Evolutionary conservation across 2,329 filamentous ascomycete genomes (phyloP), one percentile per base, ranked within the genome.

Genomic region (Fusarium sacchari): DNA sequence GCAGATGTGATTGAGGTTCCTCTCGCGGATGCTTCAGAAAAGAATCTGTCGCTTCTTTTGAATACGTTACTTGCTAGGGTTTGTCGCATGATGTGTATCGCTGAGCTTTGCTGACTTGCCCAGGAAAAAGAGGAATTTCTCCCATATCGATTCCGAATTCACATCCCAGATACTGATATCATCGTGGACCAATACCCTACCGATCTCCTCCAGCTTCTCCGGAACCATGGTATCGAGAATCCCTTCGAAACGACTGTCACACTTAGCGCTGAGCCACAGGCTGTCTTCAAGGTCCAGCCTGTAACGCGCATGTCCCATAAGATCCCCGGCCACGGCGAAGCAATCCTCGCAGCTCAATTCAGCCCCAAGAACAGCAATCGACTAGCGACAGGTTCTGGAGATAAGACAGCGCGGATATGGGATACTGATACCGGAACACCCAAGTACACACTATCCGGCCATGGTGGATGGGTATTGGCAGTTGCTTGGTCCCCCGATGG

Each of bases 361-460:
- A 96, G 93, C 1, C 96, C 96, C 0, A 88, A 89, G 42, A 91
- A 89, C 12, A 96, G 93, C 32, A 90, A 91, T 17, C 88, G 92
- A 66, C 88, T 98, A 82, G 95, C 95, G 0, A 97, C 94, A 4
- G 96, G 96, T 1, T 94, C 93, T 69, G 96, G 96, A 52, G 96
- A 99, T 79, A 93, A 93, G 76, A 98, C 95, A 4, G 96, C 95
- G 1, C 87, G 96, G 64, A 92, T 98, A 84, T 98, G 94, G 94
- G 95, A 99, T 79, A 95, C 94, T 55, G 94, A 98, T 78, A 98
- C 95, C 0, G 95, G 95, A 53, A 98, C 95, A 17, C 95, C 95
- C 0, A 89, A 94, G 69, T 90, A 93, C 82, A 98, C 95, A 0
- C 84, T 98, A 55, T 93, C 94, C 77, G 95, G 95, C 1, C 96